Conservation (phyloP, 176 grass and related monocot species). For the Elymus sibiricus region DNA sequence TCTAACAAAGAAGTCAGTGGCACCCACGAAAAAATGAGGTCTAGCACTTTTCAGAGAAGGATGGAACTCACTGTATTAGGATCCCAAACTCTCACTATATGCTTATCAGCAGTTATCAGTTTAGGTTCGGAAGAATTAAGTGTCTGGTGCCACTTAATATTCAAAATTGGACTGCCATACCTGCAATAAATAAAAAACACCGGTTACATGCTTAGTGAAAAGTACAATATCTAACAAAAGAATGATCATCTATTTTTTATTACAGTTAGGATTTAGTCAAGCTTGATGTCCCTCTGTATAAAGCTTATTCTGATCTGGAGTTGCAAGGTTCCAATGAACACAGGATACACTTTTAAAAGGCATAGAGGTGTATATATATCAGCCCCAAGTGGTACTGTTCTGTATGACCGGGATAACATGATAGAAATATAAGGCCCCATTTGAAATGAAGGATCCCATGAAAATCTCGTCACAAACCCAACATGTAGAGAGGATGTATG, state of each 20-base stretch:
- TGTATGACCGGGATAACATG: conserved; percentile 1
- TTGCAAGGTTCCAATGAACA: neutral
- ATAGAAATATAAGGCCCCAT: neutral
- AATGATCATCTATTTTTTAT: neutral
- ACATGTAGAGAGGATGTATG: conserved; percentile 11
- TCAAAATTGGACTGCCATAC: conserved; percentile 83
- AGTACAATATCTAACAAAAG: conserved; percentile 19
- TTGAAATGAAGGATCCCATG: neutral
- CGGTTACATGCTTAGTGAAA: neutral
- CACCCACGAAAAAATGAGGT: neutral
- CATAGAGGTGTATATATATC: neutral
- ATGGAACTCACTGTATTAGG: conserved; percentile 79
- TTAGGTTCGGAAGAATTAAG: conserved; percentile 88
- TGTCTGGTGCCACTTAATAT: conserved; percentile 90
- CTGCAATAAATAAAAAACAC: conserved; percentile 39
- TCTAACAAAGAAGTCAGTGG: neutral
- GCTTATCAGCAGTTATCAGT: conserved; percentile 80
- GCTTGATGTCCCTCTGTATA: neutral
- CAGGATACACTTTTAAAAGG: neutral
- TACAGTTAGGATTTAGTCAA: neutral
- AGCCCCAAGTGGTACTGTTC: neutral
- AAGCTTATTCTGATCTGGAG: neutral
- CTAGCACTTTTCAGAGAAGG: neutral
- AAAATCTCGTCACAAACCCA: neutral
- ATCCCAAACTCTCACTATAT: conserved; percentile 92